These are phyloP conservation scores for Cladosporium velox DNA, from an alignment of 2,329 filamentous ascomycete species.

Conservation along the genomic window DNA sequence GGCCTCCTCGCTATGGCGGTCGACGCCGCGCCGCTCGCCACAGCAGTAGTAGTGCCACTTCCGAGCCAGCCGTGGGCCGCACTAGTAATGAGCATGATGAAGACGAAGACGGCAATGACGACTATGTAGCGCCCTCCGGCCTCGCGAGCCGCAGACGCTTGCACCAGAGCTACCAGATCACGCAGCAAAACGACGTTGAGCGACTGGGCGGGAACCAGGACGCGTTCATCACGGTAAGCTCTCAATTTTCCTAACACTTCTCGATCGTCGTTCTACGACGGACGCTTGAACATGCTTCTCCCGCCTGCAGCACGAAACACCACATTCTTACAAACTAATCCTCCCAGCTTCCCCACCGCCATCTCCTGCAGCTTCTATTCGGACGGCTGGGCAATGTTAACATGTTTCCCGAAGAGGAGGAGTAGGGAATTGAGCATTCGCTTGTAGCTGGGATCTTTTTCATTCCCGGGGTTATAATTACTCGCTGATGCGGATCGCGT, in stretches of 20 bases:
- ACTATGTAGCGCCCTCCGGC: constrained; percentile 46
- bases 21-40: constrained; percentile 21
- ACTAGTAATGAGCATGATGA: constrained; percentile 18
- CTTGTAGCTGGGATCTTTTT: not conserved
- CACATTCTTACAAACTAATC: constrained; percentile 8
- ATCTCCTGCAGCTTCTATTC: constrained; percentile 33
- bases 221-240: constrained; percentile 54
- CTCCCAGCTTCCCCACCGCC: constrained; percentile 30
- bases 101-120: constrained; percentile 41
- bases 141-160: constrained; percentile 60
- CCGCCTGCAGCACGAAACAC: not conserved
- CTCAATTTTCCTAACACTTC: not conserved
- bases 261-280: not conserved
- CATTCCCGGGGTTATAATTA: not conserved
- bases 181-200: constrained; percentile 62
- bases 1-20: constrained; percentile 28
- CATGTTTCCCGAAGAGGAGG: constrained; percentile 26
- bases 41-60: constrained; percentile 23
- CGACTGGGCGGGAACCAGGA: constrained; percentile 60
- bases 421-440: constrained; percentile 6
- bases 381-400: constrained; percentile 30
- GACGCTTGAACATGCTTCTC: not conserved
- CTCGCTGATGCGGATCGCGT: not conserved
- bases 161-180: constrained; percentile 63
- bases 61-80: constrained; percentile 31